These are phyloP conservation scores for Dipteronia sinensis DNA, from an alignment of 345 rosid species.

Conservation along the genomic window DNA sequence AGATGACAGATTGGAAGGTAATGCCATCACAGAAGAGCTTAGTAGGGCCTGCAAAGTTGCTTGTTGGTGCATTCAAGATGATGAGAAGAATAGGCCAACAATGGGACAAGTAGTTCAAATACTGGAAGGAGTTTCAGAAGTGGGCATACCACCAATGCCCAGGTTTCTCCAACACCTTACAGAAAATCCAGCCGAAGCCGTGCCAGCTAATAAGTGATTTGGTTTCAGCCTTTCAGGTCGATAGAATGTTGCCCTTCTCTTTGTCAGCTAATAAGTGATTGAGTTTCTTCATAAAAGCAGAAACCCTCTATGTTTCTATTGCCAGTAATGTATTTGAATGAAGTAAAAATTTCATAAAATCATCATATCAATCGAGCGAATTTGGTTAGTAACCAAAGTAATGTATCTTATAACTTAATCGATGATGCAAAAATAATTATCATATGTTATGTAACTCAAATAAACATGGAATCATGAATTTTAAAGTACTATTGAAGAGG, in stretches of 20 bases:
- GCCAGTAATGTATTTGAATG: neutral
- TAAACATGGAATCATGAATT: too few relatives aligned
- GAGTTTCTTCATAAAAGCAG: neutral
- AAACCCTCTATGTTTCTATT: neutral
- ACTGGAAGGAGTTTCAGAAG: conserved; percentile 12
- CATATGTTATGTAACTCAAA: too few relatives aligned
- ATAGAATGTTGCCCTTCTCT: neutral
- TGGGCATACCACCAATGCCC: conserved; percentile 14
- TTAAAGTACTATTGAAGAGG: too few relatives aligned
- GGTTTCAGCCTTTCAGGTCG: too few relatives aligned
- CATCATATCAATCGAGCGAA: too few relatives aligned
- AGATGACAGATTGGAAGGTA: conserved; percentile 21
- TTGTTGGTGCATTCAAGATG: conserved; percentile 32
- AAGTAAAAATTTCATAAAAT: too few relatives aligned
- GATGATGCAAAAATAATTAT: too few relatives aligned
- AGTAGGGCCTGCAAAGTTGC: conserved; percentile 17
- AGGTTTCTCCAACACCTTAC: neutral
- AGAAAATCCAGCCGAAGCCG: neutral
- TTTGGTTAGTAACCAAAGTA: too few relatives aligned
- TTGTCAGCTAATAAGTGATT: neutral
- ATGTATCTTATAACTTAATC: too few relatives aligned
- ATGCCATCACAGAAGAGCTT: conserved; percentile 19
- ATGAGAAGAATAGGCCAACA: conserved; percentile 17
- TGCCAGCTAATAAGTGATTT: too few relatives aligned
- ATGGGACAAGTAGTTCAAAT: conserved; percentile 18